Base-by-base conservation (phyloP, 2,329 filamentous ascomycete species). In the Fusarium sp. region DNA sequence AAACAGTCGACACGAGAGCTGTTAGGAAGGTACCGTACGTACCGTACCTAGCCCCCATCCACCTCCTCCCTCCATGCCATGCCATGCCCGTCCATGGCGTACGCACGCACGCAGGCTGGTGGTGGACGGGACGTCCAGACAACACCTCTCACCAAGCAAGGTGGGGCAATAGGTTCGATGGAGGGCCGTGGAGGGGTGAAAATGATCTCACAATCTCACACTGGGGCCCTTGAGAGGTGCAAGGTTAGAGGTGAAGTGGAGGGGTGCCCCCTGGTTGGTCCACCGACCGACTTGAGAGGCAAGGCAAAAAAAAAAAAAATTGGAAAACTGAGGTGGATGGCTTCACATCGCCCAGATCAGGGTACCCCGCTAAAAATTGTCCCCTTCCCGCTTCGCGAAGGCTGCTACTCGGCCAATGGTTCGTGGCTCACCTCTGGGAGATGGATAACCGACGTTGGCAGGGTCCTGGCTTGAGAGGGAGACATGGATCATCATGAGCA, bases 1-100 rank as follows among this genome's bases (percentile, higher is more conserved):
- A 62, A 76, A 68, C 64, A 57, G 64, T 58, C 57, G 70, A 76
- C 74, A 76, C 69, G 73, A 74, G 71, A 73, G 63, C 63, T 73
- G 73, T 66, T 66, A 35, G 25, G 25, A 54, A 27, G 30, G 47
- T 56, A 40, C 37, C 65, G 66, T 75, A 72, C 65, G 32, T 64
- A 17, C n/a, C 37, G 37, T 40, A 40, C 37, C 17, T 40, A 61
- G 52, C 63, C 59, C 61, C 64, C 64, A 32, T 69, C 63, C 62
- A 50, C 57, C 69, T 27, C 43, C 20, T 47, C 45, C 45, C 25
- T 50, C 45, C 45, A 50, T 50, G 45, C 45, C 45, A 50, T 50
- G 45, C 45, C 45, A 50, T 50, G 45, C 45, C 25, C 45, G 25
- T 50, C 45, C 45, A 50, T 50, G 45, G 45, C 45, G 45, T 50